Conservation (phyloP, 1,139 yeast species). For the Yamadazyma dushanensis region DNA sequence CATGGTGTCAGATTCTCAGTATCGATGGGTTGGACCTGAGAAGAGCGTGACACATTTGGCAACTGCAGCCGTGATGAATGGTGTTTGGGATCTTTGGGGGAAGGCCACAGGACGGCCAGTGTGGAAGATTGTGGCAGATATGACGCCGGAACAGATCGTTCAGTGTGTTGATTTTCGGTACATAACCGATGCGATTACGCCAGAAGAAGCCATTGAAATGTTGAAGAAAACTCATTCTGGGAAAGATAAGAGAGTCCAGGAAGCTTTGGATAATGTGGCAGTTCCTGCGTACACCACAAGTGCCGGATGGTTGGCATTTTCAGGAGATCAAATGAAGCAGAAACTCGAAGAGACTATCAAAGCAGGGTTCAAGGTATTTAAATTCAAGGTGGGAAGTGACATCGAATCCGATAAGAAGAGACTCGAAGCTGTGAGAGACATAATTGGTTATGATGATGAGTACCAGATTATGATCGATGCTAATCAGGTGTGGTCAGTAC, state of each 20-base stretch:
- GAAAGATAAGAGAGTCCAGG: constrained; percentile 24
- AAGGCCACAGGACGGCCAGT: constrained; percentile 31
- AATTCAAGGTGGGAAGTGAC: constrained; percentile 41
- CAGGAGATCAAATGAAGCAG: constrained; percentile 35
- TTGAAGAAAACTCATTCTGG: constrained; percentile 26
- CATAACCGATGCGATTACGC: constrained; percentile 38
- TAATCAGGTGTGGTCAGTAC: constrained; percentile 42
- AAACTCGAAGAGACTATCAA: constrained; percentile 28
- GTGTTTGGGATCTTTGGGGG: constrained; percentile 41
- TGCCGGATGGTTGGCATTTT: constrained; percentile 46
- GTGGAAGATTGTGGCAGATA: constrained; percentile 37
- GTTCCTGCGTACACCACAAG: constrained; percentile 46
- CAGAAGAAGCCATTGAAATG: constrained; percentile 34
- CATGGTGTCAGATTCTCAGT: constrained; percentile 33
- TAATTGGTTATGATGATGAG: constrained; percentile 34
- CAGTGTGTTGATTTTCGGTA: constrained; percentile 42
- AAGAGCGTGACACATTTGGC: constrained; percentile 35
- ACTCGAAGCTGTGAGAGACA: constrained; percentile 35
- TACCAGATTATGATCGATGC: constrained; percentile 25
- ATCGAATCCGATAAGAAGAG: constrained; percentile 31
- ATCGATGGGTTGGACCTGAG: constrained; percentile 43
- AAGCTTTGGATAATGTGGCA: constrained; percentile 31
- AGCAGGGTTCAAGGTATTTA: constrained; percentile 39
- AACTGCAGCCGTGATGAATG: constrained; percentile 27
- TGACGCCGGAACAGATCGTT: constrained; percentile 43